Percentiles rank a stretch among this genome's conserved stretches.
phyloP scores from a whole-genome alignment of 2,329 filamentous ascomycete species.

The Harringtonia lauricola region DNA sequence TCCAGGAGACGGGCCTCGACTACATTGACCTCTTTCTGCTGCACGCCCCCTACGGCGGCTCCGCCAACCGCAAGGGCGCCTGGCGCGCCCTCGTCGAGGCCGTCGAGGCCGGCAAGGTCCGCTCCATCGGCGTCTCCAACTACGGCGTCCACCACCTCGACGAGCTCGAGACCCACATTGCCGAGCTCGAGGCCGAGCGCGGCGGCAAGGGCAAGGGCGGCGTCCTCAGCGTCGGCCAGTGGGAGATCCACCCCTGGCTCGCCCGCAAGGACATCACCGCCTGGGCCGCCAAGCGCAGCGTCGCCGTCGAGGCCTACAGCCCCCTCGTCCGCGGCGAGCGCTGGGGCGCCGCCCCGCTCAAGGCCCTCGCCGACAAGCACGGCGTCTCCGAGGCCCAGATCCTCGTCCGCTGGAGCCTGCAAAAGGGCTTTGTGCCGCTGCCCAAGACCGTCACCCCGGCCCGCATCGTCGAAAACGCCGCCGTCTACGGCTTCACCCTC shows the following conservation, averaged over 20 bases:
- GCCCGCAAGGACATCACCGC: conserved; percentile 64
- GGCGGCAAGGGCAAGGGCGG: conserved; percentile 55
- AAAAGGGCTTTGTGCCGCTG: conserved; percentile 60
- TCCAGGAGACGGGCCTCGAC: conserved; percentile 49
- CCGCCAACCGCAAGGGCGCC: conserved; percentile 41
- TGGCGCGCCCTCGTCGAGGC: conserved; percentile 55
- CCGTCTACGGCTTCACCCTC: conserved; percentile 51
- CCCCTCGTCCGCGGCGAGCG: conserved; percentile 57
- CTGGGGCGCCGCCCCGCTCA: conserved; percentile 55
- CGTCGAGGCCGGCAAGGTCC: conserved; percentile 49
- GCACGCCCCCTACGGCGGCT: conserved; percentile 49
- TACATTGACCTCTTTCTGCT: conserved; percentile 60
- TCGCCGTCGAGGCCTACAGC: conserved; percentile 53
- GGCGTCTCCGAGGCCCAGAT: conserved; percentile 66
- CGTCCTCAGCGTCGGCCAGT: conserved; percentile 73
- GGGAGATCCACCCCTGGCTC: conserved; percentile 86
- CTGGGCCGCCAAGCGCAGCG: conserved; percentile 58
- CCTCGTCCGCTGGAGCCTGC: conserved; percentile 69
- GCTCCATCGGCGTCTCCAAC: conserved; percentile 54
- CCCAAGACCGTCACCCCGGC: conserved; percentile 51
- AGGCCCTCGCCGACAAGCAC: conserved; percentile 58
- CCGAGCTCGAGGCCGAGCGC: conserved; percentile 48
- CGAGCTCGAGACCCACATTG: conserved; percentile 45
- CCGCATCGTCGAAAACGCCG: conserved; percentile 52
- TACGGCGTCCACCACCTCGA: conserved; percentile 53